Evolutionary conservation across 495 filamentous ascomycete species (phyloP), one percentile per base, ranked within the genome.

Genomic region (Astrocystis sublimbata): DNA sequence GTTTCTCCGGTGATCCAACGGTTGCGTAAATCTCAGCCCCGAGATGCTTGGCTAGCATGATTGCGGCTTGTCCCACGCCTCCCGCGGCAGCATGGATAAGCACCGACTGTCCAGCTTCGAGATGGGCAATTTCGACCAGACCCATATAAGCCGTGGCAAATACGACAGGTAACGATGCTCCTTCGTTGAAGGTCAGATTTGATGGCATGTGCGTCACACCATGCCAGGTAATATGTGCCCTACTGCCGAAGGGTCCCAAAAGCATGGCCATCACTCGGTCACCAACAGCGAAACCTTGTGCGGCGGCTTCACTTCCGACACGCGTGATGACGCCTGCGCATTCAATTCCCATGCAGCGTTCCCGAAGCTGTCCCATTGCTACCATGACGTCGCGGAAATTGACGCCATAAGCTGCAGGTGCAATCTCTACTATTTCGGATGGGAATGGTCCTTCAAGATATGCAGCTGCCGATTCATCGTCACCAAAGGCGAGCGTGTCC

Each of bases 51-150:
- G 78, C 76, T 0, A 86, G 45, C 38, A 72, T 65, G 41, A 85
- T 79, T 0, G 81, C 73, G 10, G 79, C 81, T 60, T 83, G 81
- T 33, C 82, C 83, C 1, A 83, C 69, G n/a, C 72, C 77, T 33
- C 80, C 78, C 4, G 79, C 67, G 13, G 75, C 83, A 0, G 70
- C 70, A 53, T 85, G 80, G 55, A 86, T 82, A 28, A 86, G 72
- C 1, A 84, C 75, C 6, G 66, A 75, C 58, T 85, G 79, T n/a
- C 66, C 79, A 19, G 68, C 60, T 10, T 36, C 8, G 12, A 77
- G 47, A 13, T 62, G 47, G 6, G 67, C 74, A 31, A 74, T 35
- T 17, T 68, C 36, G 21, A 71, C 9, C 2, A 81, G 59, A 0
- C 74, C 69, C 63, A 82, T 75, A 46, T 79, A 78, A 0, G 82